These are phyloP conservation scores for Peziza echinospora DNA, from an alignment of 495 filamentous ascomycete genomes.

Conservation along the genomic window DNA sequence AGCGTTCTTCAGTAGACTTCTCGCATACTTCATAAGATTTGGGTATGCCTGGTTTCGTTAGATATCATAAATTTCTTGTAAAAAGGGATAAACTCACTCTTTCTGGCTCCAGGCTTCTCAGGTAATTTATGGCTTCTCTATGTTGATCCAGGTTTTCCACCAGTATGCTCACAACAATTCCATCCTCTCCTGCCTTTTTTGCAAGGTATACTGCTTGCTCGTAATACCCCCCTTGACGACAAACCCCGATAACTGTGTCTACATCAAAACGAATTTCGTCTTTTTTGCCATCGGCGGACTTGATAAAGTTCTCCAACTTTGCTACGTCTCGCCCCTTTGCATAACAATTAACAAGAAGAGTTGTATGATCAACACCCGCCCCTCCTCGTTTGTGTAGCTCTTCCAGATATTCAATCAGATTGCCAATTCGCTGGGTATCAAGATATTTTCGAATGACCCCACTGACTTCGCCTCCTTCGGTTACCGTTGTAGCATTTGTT, in stretches of 20 bases:
- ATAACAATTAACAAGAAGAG: constrained; percentile 85
- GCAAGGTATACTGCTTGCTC: constrained; percentile 92
- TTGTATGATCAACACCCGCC: constrained; percentile 92
- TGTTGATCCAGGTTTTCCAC: constrained; percentile 88
- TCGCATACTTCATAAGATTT: constrained; percentile 86
- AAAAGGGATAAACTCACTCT: constrained; percentile 29
- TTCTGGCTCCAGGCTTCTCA: constrained; percentile 70
- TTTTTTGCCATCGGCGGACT: constrained; percentile 79
- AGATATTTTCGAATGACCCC: constrained; percentile 27
- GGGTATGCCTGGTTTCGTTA: constrained; percentile 41
- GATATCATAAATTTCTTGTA: constrained; percentile 10
- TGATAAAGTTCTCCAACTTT: constrained; percentile 91
- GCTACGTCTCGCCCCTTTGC: constrained; percentile 90
- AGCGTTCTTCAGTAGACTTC: constrained; percentile 70
- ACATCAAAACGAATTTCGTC: constrained; percentile 42
- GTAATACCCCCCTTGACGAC: constrained; percentile 90
- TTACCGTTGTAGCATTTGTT: not conserved
- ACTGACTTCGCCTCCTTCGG: constrained; percentile 9
- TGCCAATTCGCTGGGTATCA: constrained; percentile 89
- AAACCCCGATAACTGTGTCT: constrained; percentile 95
- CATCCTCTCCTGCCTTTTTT: constrained; percentile 81
- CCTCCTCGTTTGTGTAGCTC: constrained; percentile 85
- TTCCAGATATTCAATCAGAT: constrained; percentile 92
- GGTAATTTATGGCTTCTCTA: constrained; percentile 69
- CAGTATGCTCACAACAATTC: constrained; percentile 80